phyloP scores from a whole-genome alignment of 768 basidiomycete species.

The Dioszegia crocea region DNA sequence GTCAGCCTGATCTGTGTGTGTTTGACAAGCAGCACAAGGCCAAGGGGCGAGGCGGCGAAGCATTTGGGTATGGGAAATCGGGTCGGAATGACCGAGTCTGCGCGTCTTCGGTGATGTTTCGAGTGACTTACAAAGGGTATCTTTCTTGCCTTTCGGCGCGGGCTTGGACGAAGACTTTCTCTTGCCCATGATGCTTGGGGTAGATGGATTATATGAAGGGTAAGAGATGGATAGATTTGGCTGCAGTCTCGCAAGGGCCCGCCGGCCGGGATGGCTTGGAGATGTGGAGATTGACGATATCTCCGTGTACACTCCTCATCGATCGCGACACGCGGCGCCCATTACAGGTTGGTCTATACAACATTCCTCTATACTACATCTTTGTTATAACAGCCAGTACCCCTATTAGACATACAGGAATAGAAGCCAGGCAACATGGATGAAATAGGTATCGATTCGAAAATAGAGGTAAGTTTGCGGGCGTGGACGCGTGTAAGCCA shows the following conservation, averaged over 20 bases:
- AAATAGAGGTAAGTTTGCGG: slow-evolving; percentile 63
- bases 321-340: too few species aligned
- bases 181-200: slow-evolving; percentile 37
- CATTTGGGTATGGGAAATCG: too few species aligned
- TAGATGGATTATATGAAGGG: background rate
- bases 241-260: too few species aligned
- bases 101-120: too few species aligned
- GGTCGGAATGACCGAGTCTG: too few species aligned
- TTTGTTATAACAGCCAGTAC: too few species aligned
- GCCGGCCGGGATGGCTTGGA: too few species aligned
- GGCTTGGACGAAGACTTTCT: slow-evolving; percentile 45
- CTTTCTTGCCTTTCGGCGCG: slow-evolving; percentile 24
- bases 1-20: too few species aligned
- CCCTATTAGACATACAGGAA: background rate
- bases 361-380: background rate
- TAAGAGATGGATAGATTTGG: slow-evolving; percentile 58
- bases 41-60: too few species aligned
- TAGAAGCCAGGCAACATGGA: slow-evolving; percentile 59
- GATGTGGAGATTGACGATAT: slow-evolving; percentile 11
- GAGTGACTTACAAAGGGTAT: slow-evolving; percentile 5
- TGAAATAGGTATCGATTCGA: slow-evolving; percentile 79
- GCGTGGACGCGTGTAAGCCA: background rate
- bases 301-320: background rate
- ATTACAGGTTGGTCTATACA: too few species aligned
- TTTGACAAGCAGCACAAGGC: too few species aligned